These are phyloP conservation scores for Lycium barbarum DNA, from an alignment of 257 asterid genomes.

Conservation along the genomic window DNA sequence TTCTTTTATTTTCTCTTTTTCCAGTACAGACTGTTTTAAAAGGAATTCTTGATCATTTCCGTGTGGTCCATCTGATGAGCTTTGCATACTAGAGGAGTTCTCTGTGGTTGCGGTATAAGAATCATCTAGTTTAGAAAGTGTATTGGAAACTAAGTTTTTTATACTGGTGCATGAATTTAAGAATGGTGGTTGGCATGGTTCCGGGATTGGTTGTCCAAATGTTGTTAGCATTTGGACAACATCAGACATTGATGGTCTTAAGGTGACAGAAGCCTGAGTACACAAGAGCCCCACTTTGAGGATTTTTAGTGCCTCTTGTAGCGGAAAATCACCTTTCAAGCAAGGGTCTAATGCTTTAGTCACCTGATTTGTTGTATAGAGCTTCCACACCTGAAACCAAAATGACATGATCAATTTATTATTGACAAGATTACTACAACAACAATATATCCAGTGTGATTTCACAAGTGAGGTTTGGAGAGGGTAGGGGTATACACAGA, in stretches of 20 bases:
- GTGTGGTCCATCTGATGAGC: no score
- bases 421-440: no score
- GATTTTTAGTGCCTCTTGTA: not conserved
- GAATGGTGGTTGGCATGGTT: conserved; percentile 20
- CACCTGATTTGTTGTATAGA: not conserved
- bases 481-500: no score
- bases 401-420: not conserved
- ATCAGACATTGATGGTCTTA: conserved; percentile 28
- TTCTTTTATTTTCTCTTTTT: no score
- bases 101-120: no score
- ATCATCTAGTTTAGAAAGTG: no score
- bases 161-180: not conserved
- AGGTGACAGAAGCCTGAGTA: conserved; percentile 3
- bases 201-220: not conserved
- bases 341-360: not conserved
- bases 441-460: no score
- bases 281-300: conserved; percentile 29
- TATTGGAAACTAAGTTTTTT: not conserved
- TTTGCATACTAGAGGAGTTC: no score
- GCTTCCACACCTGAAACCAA: conserved; percentile 24
- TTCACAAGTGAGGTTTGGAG: no score
- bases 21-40: no score
- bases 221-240: conserved; percentile 25
- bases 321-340: not conserved
- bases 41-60: no score